phyloP scores from a whole-genome alignment of 78 protist species.

The Cavenderia fasciculata region DNA sequence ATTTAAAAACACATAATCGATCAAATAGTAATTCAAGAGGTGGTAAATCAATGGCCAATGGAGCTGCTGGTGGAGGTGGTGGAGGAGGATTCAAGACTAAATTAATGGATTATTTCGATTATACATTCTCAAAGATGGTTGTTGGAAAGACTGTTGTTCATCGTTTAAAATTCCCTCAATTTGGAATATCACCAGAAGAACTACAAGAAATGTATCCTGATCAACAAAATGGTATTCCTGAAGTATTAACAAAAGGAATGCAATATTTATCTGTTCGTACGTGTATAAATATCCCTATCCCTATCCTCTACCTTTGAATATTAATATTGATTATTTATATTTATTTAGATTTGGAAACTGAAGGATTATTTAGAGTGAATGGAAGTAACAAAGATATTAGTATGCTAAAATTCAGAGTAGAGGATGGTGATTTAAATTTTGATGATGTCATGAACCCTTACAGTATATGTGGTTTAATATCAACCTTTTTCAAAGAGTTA shows the following conservation, averaged over 20 bases:
- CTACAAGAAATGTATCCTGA: constrained; percentile 58
- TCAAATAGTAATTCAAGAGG: not conserved
- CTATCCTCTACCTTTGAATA: not conserved
- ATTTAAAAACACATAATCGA: not conserved
- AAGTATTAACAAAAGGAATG: constrained; percentile 44
- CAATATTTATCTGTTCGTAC: constrained; percentile 37
- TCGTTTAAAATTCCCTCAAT: constrained; percentile 66
- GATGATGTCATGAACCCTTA: constrained; percentile 43
- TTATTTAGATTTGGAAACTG: constrained; percentile 40
- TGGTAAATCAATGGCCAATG: not conserved
- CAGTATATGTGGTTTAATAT: constrained; percentile 71
- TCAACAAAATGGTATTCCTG: constrained; percentile 67
- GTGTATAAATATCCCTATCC: not conserved
- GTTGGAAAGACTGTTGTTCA: constrained; percentile 70
- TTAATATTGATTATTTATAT: not conserved
- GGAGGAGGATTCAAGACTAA: constrained; percentile 55
- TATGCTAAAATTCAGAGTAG: constrained; percentile 51
- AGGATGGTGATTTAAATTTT: constrained; percentile 63
- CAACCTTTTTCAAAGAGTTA: constrained; percentile 58
- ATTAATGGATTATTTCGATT: constrained; percentile 66
- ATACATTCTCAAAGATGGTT: constrained; percentile 54
- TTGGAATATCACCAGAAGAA: constrained; percentile 54
- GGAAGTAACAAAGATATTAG: constrained; percentile 68
- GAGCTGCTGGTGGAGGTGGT: constrained; percentile 3
- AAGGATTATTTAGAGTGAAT: constrained; percentile 69